Percentiles rank a stretch among this genome's conserved stretches.
Conservation (phyloP, 257 asterid species). For the Solanum chaucha region DNA sequence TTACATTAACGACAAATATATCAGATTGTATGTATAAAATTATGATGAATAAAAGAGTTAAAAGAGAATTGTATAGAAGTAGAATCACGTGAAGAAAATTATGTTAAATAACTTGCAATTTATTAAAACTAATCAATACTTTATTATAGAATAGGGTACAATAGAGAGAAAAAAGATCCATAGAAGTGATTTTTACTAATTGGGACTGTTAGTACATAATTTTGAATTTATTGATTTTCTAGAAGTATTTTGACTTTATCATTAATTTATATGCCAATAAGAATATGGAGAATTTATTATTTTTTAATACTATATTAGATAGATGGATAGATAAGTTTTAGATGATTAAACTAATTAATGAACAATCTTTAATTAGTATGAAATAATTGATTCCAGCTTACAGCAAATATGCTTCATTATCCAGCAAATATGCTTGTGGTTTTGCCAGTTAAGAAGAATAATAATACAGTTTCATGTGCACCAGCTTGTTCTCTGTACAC, state of each 20-base stretch:
- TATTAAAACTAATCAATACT: neutral
- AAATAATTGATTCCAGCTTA: neutral
- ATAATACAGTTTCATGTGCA: neutral
- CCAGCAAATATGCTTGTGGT: neutral
- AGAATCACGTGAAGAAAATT: neutral
- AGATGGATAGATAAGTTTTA: neutral
- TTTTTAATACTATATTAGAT: neutral
- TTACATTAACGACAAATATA: neutral
- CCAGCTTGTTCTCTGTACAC: neutral
- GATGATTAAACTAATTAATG: neutral
- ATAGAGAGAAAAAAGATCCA: neutral
- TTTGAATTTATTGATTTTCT: neutral
- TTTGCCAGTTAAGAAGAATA: neutral
- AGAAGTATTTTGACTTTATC: neutral
- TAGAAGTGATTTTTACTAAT: neutral
- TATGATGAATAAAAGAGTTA: neutral
- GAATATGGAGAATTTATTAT: neutral
- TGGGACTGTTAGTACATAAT: neutral
- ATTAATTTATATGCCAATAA: neutral
- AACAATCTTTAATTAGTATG: neutral
- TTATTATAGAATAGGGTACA: neutral
- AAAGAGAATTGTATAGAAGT: neutral
- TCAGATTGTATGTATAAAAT: neutral
- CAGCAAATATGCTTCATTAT: neutral
- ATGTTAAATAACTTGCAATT: neutral